Percentiles rank a stretch among this genome's conserved stretches.
phyloP scores from a whole-genome alignment of 192 early-diverging fungal genomes.

The Gamsiella multidivaricata region DNA sequence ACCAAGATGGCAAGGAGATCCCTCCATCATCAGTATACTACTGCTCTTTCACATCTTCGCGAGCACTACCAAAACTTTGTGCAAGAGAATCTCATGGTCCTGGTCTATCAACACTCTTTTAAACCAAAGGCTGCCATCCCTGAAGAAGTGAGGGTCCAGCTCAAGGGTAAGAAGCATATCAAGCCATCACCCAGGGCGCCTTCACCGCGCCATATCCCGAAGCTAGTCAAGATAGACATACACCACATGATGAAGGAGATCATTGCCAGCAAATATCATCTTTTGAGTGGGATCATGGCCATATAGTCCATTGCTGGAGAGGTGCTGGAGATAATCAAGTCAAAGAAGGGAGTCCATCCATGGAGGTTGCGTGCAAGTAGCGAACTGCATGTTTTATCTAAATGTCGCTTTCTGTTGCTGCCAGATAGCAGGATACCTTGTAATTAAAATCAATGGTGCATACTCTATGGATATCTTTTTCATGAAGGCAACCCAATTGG shows the following conservation, averaged over 20 bases:
- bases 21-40: background rate
- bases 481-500: constrained; percentile 82
- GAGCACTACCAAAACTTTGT: constrained; percentile 64
- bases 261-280: constrained; percentile 85
- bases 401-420: too few species aligned
- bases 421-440: background rate
- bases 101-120: constrained; percentile 61
- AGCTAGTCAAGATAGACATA: constrained; percentile 78
- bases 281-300: constrained; percentile 91
- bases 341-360: constrained; percentile 80
- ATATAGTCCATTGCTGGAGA: constrained; percentile 88
- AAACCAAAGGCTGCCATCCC: constrained; percentile 41
- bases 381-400: too few species aligned
- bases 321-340: constrained; percentile 82
- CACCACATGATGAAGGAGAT: constrained; percentile 91
- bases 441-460: background rate
- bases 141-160: constrained; percentile 30
- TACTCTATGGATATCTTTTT: background rate
- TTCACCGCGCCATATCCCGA: constrained; percentile 71
- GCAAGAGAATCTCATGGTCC: constrained; percentile 65
- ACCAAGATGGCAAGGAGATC: background rate
- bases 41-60: constrained; percentile 29
- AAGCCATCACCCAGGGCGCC: constrained; percentile 69
- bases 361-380: constrained; percentile 87
- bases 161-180: constrained; percentile 56